A percentile compares a stretch with the other conserved stretches of the same genome.
These are phyloP conservation scores for Metschnikowia hibisci DNA, from an alignment of 805 yeast species.

Conservation along the genomic window DNA sequence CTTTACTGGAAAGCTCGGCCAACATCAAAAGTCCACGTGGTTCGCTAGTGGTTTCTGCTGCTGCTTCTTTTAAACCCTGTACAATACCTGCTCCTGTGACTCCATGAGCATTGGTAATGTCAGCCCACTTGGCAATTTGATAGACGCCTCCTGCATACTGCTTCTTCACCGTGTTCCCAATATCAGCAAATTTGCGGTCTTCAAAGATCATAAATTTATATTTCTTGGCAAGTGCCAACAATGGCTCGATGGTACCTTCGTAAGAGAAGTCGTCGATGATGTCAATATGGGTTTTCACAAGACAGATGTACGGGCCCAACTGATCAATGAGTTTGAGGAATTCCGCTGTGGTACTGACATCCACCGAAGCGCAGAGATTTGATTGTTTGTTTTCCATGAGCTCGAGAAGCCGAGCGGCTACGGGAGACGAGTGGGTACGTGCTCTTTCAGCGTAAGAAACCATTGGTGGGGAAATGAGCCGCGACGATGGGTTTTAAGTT, in stretches of 20 bases:
- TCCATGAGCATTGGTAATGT: conserved; percentile 96
- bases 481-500: background rate
- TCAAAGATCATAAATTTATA: conserved; percentile 91
- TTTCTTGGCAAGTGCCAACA: conserved; percentile 67
- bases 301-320: conserved; percentile 87
- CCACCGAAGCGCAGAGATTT: conserved; percentile 92
- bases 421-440: conserved; percentile 63
- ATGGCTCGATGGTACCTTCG: conserved; percentile 74
- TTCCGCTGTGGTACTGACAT: conserved; percentile 77
- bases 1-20: conserved; percentile 92
- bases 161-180: conserved; percentile 93
- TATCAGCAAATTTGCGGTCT: conserved; percentile 97
- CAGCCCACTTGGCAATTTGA: conserved; percentile 91
- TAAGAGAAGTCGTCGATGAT: conserved; percentile 84
- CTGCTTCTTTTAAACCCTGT: conserved; percentile 79
- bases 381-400: conserved; percentile 79
- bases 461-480: background rate
- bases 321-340: conserved; percentile 67
- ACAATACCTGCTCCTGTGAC: conserved; percentile 95
- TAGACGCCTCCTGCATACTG: conserved; percentile 90
- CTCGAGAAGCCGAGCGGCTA: conserved; percentile 68
- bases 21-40: conserved; percentile 91
- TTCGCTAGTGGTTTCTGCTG: conserved; percentile 62
- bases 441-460: conserved; percentile 67
- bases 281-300: conserved; percentile 93